Base-by-base conservation (phyloP, 2,329 filamentous ascomycete genomes). In the Aureobasidium uvarum region DNA sequence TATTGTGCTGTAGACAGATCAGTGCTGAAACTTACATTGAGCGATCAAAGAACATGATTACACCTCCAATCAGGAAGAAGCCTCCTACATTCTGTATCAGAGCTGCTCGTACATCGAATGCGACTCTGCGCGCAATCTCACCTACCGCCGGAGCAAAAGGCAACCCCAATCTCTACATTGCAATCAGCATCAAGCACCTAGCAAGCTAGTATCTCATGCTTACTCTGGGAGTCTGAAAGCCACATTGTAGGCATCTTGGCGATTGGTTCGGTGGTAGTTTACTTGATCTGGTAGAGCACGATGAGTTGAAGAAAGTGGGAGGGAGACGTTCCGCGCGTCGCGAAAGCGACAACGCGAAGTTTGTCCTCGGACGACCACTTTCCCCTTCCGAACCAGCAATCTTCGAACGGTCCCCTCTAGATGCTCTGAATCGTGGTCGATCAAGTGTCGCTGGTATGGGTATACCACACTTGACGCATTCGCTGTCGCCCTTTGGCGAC, bases 71-170 rank as follows among this genome's bases (percentile, higher is more conserved):
- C 66, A 99, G 86, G 83, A 99, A 99, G 82, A 98, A 89, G 70
- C 90, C 92, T 77, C 94, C 94, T 50, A 33, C 48, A 62, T 64
- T 54, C 65, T 1, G 56, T 60, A 58, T 51, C 41, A 70, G 70
- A 73, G 65, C 68, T 67, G 64, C 66, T 69, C 72, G 68, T 51
- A 66, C 31, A 45, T 31, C 65, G 55, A 50, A 62, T 67, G 56
- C 39, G 38, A 50, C 48, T 62, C 31, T 63, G 46, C 65, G 45
- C 64, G 33, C 59, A 65, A 36, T 67, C 68, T 72, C 78, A 89
- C 90, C 72, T 89, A 96, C 93, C 94, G 74, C 92, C 94, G 75
- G 92, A 95, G 85, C 95, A 98, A 83, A 99, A 99, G 76, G 93
- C 91, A 69, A 97, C 93, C 72, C 95, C 95, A 74, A 98, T 90